Evolutionary conservation across 1,284 basidiomycete genomes (phyloP).

Genomic region (Pascua sp.): DNA sequence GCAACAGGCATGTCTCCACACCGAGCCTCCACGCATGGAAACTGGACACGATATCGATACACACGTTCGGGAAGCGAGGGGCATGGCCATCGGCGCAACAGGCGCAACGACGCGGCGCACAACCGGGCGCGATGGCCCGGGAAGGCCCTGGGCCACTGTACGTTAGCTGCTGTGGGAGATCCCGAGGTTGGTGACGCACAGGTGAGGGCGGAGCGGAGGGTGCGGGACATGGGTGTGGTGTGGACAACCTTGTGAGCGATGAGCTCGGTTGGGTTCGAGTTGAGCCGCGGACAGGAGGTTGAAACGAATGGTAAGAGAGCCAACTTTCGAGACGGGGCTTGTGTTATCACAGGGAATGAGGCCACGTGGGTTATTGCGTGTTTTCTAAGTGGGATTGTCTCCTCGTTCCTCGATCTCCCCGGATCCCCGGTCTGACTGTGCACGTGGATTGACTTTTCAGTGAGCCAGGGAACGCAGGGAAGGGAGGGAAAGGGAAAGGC

Average conservation of each 20-base stretch:
- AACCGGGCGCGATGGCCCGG: slow-evolving; percentile 16
- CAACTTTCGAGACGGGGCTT: slow-evolving; percentile 6
- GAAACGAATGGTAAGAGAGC: background rate
- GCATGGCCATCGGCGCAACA: background rate
- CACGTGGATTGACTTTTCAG: too few relatives aligned
- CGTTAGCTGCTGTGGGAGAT: background rate
- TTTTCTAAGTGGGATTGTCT: too few relatives aligned
- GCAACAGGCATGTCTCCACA: too few relatives aligned
- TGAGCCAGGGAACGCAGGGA: too few relatives aligned
- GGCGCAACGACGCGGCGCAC: slow-evolving; percentile 3
- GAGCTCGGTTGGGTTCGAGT: too few relatives aligned
- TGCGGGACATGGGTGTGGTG: slow-evolving; percentile 18
- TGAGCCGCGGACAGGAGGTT: background rate
- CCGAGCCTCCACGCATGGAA: too few relatives aligned
- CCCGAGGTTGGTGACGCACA: background rate
- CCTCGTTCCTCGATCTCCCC: too few relatives aligned
- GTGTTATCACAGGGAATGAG: background rate
- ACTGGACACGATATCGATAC: background rate
- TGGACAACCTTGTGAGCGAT: background rate
- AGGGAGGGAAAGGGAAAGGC: too few relatives aligned
- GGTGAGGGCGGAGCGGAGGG: slow-evolving; percentile 18
- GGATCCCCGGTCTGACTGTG: too few relatives aligned
- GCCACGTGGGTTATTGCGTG: background rate
- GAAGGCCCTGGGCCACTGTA: slow-evolving; percentile 15
- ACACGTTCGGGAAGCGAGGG: slow-evolving; percentile 2